These are phyloP conservation scores for Tephrocybe sp. DNA, from an alignment of 768 basidiomycete species.

Conservation along the genomic window DNA sequence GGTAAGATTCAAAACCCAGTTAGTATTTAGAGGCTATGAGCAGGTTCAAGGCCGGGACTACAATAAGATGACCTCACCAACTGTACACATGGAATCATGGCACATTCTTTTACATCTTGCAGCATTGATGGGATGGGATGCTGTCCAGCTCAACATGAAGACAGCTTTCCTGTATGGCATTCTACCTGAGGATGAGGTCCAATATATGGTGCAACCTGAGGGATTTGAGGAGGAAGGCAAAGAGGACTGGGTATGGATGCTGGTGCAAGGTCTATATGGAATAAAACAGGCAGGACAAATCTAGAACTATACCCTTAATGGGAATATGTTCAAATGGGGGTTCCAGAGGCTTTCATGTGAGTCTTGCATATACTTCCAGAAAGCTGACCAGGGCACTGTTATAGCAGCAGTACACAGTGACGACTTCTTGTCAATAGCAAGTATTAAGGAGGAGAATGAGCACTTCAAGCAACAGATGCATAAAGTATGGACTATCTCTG, in stretches of 20 bases:
- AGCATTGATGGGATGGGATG: neutral
- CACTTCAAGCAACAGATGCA: neutral
- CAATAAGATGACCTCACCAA: neutral
- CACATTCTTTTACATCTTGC: neutral
- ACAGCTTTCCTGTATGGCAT: neutral
- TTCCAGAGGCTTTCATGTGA: neutral
- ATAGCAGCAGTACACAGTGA: neutral
- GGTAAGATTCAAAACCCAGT: neutral
- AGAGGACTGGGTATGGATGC: neutral
- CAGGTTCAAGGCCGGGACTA: neutral
- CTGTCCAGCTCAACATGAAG: neutral
- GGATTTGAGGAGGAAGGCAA: neutral
- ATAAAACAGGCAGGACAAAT: conserved; percentile 1
- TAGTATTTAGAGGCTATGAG: neutral
- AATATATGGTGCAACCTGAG: neutral
- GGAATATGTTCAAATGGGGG: neutral
- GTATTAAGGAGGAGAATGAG: neutral
- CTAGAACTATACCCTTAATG: neutral
- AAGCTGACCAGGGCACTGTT: neutral
- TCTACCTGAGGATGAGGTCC: neutral
- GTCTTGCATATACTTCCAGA: neutral
- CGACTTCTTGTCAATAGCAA: neutral
- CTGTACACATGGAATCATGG: neutral
- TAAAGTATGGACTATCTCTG: neutral
- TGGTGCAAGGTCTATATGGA: neutral